Conservation (phyloP, 257 asterid genomes). For the Mentha longifolia region DNA sequence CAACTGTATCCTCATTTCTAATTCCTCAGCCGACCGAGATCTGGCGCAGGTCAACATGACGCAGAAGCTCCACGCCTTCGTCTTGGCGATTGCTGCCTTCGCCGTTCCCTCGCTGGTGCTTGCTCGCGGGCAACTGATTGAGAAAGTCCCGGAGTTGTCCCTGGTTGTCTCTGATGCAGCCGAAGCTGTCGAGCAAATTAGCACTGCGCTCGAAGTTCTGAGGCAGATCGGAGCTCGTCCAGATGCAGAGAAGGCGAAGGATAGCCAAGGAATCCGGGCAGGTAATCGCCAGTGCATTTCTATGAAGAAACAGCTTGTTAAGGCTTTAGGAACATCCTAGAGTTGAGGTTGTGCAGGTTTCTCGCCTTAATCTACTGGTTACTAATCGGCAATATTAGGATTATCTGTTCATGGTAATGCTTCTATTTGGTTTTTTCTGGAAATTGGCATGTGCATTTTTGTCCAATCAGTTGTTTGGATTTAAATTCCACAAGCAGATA, state of each 20-base stretch:
- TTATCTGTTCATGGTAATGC: too few relatives aligned
- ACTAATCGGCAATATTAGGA: too few relatives aligned
- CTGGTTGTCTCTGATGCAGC: conserved; percentile 55
- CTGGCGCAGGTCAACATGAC: conserved; percentile 68
- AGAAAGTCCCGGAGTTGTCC: conserved; percentile 59
- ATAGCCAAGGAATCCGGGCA: conserved; percentile 49
- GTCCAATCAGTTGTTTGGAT: too few relatives aligned
- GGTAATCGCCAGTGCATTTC: conserved; percentile 62
- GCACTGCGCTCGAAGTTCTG: conserved; percentile 49
- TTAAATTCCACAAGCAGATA: background rate
- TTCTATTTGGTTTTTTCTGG: too few relatives aligned
- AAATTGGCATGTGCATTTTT: too few relatives aligned
- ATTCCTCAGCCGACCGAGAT: conserved; percentile 46
- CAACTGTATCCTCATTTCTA: too few relatives aligned
- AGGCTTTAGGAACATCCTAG: conserved; percentile 76
- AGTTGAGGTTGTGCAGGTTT: conserved; percentile 63
- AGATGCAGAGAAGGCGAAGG: conserved; percentile 68
- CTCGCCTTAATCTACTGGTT: conserved; percentile 50
- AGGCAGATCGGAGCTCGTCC: conserved; percentile 63
- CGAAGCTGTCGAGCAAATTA: conserved; percentile 60
- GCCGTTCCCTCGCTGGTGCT: conserved; percentile 56
- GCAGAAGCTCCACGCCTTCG: conserved; percentile 59
- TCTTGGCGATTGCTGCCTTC: conserved; percentile 61
- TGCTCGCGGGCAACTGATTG: conserved; percentile 60
- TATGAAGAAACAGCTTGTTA: conserved; percentile 57